A percentile compares a stretch with the other conserved stretches of the same genome.
Evolutionary conservation across 345 rosid species (phyloP).

Genomic region (Erucastrum elatum): DNA sequence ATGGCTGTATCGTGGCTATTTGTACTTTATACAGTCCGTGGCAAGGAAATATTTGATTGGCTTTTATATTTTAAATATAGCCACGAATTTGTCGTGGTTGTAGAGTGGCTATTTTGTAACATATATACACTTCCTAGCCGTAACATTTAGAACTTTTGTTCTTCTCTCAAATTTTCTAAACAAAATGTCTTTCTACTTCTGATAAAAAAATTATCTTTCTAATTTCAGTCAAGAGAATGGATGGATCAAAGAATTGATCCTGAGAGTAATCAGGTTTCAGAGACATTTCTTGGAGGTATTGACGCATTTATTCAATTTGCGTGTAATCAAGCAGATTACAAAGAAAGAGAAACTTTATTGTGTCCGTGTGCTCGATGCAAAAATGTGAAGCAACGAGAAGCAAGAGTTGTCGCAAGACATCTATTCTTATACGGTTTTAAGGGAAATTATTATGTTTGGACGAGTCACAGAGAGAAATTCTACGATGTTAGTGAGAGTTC

Average conservation of each 20-base stretch:
- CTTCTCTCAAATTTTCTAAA: not conserved
- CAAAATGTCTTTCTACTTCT: not conserved
- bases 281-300: too few species aligned
- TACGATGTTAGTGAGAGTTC: not conserved
- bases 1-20: too few species aligned
- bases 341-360: not conserved
- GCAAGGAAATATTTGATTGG: too few species aligned
- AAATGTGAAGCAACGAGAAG: not conserved
- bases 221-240: not conserved
- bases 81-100: too few species aligned
- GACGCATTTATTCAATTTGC: not conserved
- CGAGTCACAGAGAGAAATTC: not conserved
- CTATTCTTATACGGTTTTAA: not conserved
- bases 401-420: not conserved
- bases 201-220: too few species aligned
- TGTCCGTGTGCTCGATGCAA: not conserved
- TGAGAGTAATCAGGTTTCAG: too few species aligned
- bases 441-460: not conserved
- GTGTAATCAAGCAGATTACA: not conserved
- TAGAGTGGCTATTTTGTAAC: too few species aligned
- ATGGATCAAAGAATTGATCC: too few species aligned
- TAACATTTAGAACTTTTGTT: not conserved
- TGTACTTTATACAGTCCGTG: too few species aligned
- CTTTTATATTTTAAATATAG: too few species aligned
- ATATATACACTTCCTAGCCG: too few species aligned